Base-by-base conservation (phyloP, 768 basidiomycete genomes). In the Lactarius hatsudake region DNA sequence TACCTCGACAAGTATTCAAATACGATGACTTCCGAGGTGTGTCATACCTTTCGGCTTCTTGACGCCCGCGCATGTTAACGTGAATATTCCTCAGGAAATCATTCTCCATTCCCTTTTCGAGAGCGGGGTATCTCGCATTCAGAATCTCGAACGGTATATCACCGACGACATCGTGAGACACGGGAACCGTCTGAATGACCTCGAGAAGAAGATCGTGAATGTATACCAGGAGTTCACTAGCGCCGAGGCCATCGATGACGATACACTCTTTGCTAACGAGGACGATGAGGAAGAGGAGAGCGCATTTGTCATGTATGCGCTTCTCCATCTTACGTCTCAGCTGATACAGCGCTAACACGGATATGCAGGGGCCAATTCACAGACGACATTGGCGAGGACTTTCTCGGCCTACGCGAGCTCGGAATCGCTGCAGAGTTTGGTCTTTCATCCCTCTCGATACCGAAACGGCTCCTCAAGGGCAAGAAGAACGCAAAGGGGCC, bases 81-180 rank as follows among this genome's bases (percentile, higher is more conserved):
- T 40, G n/a, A 53, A 26, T 26, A 2, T 36, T 43, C 26, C 23
- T n/a, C 66, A 96, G 94, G 94, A 96, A 87, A 96, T 97, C 40
- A 87, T 96, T 43, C 82, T 95, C 2, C 94, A 96, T 75, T 90
- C 93, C 0, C 79, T 98, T 20, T 93, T 95, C 71, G 94, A 97
- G 78, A 92, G 90, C 67, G 96, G 96, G 5, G 86, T 85, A 8
- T 86, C 92, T 0, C 84, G 86, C 63, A 79, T 94, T 10, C 82
- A 87, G 72, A 89, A 92, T 68, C 83, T 98, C 1, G 93, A 96
- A 71, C 83, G 87, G 15, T 95, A 97, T 74, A 86, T 98, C 74
- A 86, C 86, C 59, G 95, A 98, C 68, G 96, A 97, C 67, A 83
- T 98, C 48, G 81, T 93, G 71, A 83, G 92, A 55, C 89, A 96